These are phyloP conservation scores for Paraphysoderma sedebokerense DNA, from an alignment of 371 early-diverging fungal genomes.

Conservation along the genomic window DNA sequence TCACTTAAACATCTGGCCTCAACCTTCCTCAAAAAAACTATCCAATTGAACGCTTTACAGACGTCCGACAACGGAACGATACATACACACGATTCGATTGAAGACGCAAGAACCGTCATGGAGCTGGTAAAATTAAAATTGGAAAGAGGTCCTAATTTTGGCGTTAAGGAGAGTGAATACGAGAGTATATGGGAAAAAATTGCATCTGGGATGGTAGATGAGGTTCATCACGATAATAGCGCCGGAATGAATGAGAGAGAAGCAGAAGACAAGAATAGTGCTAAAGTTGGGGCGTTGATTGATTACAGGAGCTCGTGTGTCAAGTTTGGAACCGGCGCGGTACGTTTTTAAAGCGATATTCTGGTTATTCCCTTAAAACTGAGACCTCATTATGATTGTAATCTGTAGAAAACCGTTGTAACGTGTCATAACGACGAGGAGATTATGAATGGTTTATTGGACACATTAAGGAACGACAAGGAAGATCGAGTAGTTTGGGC, in stretches of 20 bases:
- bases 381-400: slow-evolving; percentile 5
- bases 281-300: slow-evolving; percentile 12
- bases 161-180: slow-evolving; percentile 27
- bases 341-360: slow-evolving; percentile 5
- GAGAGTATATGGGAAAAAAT: slow-evolving; percentile 23
- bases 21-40: background rate
- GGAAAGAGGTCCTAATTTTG: slow-evolving; percentile 21
- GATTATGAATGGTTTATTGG: slow-evolving; percentile 10
- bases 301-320: slow-evolving; percentile 11
- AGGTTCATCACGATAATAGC: slow-evolving; percentile 18
- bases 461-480: slow-evolving; percentile 1
- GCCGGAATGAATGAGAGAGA: slow-evolving; percentile 9
- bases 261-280: slow-evolving; percentile 10
- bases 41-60: background rate
- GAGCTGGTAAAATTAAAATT: slow-evolving; percentile 47
- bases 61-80: no score
- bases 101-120: slow-evolving; percentile 56
- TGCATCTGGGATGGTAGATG: slow-evolving; percentile 17
- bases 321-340: slow-evolving; percentile 11
- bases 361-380: slow-evolving; percentile 6
- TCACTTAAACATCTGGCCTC: background rate
- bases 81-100: slow-evolving; percentile 63
- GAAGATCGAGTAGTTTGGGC: slow-evolving; percentile 17
- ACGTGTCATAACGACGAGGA: slow-evolving; percentile 1
- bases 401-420: slow-evolving; percentile 5